Evolutionary conservation across 2,329 filamentous ascomycete genomes (phyloP).

Genomic region (Fusarium coicis): DNA sequence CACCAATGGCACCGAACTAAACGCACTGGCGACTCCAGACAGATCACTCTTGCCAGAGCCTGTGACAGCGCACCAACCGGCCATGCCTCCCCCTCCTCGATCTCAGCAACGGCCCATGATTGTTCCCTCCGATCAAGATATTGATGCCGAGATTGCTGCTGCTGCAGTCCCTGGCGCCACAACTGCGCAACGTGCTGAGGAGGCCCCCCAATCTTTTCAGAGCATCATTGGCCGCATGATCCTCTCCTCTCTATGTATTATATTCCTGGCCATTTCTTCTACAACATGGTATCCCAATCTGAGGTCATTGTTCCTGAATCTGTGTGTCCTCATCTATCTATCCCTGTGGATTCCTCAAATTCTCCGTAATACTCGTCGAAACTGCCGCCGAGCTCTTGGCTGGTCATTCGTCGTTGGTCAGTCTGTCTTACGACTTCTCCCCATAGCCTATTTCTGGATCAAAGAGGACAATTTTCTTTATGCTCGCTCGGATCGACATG

Average conservation of each 20-base stretch:
- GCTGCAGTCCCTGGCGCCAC: constrained; percentile 50
- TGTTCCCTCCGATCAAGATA: constrained; percentile 71
- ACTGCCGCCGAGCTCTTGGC: constrained; percentile 88
- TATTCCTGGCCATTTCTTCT: constrained; percentile 69
- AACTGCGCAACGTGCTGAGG: constrained; percentile 41
- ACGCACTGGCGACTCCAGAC: constrained; percentile 41
- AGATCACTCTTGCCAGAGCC: constrained; percentile 53
- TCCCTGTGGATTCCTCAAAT: constrained; percentile 96
- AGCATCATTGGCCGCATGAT: constrained; percentile 68
- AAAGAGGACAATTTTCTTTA: constrained; percentile 84
- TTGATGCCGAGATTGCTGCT: constrained; percentile 68
- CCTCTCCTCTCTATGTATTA: constrained; percentile 63
- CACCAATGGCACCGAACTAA: constrained; percentile 33
- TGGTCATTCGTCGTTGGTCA: constrained; percentile 93
- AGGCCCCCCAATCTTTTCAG: constrained; percentile 59
- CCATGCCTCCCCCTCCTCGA: constrained; percentile 24
- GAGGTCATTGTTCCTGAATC: constrained; percentile 68
- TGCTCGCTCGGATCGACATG: constrained; percentile 72
- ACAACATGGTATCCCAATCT: constrained; percentile 68
- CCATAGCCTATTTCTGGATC: constrained; percentile 87
- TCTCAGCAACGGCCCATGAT: constrained; percentile 60
- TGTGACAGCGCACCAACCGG: constrained; percentile 50
- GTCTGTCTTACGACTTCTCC: constrained; percentile 79
- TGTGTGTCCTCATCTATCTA: constrained; percentile 78
- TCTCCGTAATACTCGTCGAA: constrained; percentile 86